A percentile compares a stretch with the other conserved stretches of the same genome.
These are phyloP conservation scores for Syzygium oleosum DNA, from an alignment of 345 rosid species.

Conservation along the genomic window DNA sequence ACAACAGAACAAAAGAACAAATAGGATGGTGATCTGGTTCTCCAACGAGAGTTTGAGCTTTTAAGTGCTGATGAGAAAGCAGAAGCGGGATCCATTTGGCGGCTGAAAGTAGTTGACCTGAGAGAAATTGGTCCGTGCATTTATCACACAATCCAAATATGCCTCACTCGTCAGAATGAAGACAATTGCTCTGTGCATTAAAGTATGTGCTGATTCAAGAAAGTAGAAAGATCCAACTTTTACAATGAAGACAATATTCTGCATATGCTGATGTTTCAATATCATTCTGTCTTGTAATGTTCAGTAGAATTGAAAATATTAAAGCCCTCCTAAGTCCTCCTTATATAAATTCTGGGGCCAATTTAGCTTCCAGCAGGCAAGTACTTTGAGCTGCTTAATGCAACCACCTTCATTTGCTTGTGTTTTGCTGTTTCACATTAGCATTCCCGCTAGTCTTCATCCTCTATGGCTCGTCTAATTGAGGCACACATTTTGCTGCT, in stretches of 20 bases:
- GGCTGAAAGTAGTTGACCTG: background rate
- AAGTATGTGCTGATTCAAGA: background rate
- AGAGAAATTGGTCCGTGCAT: background rate
- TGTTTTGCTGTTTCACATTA: background rate
- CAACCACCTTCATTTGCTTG: background rate
- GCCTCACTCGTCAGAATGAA: background rate
- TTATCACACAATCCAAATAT: background rate
- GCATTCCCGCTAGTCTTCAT: background rate
- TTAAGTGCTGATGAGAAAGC: background rate
- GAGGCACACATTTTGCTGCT: background rate
- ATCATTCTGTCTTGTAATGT: background rate
- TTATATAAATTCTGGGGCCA: background rate
- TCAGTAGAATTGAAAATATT: background rate
- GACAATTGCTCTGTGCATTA: background rate
- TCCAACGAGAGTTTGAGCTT: background rate
- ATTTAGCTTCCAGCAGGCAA: background rate
- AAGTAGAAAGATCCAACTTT: background rate
- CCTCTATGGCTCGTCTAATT: constrained; percentile 5
- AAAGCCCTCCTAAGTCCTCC: background rate
- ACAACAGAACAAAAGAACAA: background rate
- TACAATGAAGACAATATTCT: background rate
- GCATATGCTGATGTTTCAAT: constrained; percentile 14
- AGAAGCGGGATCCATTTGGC: background rate
- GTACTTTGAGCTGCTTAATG: background rate
- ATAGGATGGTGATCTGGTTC: background rate